Evolutionary conservation across 2,329 filamentous ascomycete species (phyloP).

Genomic region (Aspergillus latus): DNA sequence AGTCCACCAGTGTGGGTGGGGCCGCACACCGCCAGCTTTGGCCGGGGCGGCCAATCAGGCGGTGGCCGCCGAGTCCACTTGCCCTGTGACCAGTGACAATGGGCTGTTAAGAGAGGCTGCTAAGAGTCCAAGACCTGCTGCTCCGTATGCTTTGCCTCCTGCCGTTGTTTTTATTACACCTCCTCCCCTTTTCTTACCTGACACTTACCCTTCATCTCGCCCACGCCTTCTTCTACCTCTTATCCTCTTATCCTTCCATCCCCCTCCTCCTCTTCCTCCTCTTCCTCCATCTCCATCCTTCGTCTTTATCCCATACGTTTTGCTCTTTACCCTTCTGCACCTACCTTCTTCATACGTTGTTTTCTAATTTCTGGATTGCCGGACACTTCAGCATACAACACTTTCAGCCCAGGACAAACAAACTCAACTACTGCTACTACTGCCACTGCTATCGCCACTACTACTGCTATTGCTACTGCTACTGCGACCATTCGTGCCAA

Average conservation of each 20-base stretch:
- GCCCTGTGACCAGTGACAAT: neutral
- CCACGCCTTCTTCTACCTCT: neutral
- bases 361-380: conserved; percentile 11
- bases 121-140: neutral
- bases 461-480: no score
- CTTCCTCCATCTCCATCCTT: neutral
- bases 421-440: neutral
- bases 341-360: conserved; percentile 35
- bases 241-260: neutral
- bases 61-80: neutral
- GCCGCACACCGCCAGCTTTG: conserved; percentile 18
- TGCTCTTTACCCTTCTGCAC: conserved; percentile 10
- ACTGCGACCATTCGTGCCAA: no score
- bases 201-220: no score
- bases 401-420: conserved; percentile 7
- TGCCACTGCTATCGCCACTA: neutral
- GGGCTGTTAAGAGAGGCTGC: neutral
- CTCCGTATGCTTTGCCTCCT: neutral
- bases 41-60: conserved; percentile 14
- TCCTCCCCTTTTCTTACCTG: conserved; percentile 8
- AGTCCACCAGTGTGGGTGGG: neutral
- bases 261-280: neutral
- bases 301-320: conserved; percentile 2
- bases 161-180: conserved; percentile 8
- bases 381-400: conserved; percentile 1